phyloP scores from a whole-genome alignment of 2,329 filamentous ascomycete species.

The Verticillium longisporum region DNA sequence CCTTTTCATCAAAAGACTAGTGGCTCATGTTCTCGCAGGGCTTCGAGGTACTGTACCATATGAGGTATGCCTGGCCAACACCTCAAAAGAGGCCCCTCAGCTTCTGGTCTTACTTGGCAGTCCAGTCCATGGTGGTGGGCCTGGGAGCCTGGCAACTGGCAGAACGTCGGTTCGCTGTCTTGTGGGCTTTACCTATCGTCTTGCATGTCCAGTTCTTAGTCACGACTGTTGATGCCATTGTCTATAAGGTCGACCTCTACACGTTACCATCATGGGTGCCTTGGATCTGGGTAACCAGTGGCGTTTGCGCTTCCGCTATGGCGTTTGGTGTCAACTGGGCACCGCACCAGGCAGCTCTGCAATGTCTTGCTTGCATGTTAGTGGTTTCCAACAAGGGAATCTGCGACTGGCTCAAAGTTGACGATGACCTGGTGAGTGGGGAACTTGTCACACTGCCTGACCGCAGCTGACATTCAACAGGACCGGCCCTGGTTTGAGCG shows the following conservation, averaged over 20 bases:
- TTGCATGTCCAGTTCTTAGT: background rate
- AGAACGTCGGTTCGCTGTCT: background rate
- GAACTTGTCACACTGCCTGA: background rate
- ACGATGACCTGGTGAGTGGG: background rate
- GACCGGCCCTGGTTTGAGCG: background rate
- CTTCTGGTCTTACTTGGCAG: background rate
- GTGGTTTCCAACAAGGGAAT: background rate
- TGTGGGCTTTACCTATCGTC: background rate
- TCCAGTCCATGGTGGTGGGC: background rate
- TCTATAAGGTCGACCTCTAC: background rate
- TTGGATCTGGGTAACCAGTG: background rate
- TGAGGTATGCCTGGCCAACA: background rate
- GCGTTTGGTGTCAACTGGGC: background rate
- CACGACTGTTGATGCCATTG: background rate
- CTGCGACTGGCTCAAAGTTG: background rate
- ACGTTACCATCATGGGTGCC: background rate
- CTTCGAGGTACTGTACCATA: background rate
- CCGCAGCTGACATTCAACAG: background rate
- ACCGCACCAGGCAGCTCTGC: background rate
- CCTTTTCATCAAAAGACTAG: background rate
- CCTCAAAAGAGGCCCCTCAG: background rate
- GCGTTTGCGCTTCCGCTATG: background rate
- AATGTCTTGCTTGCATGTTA: background rate
- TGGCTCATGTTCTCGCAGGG: background rate
- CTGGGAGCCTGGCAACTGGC: background rate